Evolutionary conservation across 257 asterid species (phyloP).

Genomic region (Mitragyna speciosa): DNA sequence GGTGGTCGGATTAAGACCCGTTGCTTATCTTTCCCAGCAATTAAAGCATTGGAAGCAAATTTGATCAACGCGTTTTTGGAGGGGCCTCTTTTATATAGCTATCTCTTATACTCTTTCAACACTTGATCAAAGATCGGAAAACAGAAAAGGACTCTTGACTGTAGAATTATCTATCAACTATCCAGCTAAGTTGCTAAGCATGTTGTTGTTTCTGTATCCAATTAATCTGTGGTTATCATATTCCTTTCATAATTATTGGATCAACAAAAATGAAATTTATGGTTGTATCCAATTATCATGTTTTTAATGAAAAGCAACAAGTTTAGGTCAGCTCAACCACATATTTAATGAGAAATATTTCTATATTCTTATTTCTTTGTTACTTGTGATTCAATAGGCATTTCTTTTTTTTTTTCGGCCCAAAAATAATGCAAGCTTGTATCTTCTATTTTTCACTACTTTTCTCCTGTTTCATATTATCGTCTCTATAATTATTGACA

Average conservation of each 20-base stretch:
- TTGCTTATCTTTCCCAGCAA: not conserved
- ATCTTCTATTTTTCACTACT: too few species aligned
- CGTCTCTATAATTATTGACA: not conserved
- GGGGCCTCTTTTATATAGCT: slow-evolving; percentile 12
- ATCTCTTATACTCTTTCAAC: not conserved
- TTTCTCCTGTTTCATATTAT: not conserved
- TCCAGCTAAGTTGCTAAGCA: not conserved
- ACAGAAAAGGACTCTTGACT: not conserved
- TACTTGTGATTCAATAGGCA: too few species aligned
- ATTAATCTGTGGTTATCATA: not conserved
- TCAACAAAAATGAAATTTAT: not conserved
- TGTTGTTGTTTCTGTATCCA: too few species aligned
- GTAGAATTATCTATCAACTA: not conserved
- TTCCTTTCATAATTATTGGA: not conserved
- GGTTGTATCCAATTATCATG: not conserved
- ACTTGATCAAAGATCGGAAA: not conserved
- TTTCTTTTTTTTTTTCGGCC: too few species aligned
- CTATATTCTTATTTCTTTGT: too few species aligned
- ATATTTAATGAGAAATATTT: not conserved
- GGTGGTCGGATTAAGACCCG: not conserved
- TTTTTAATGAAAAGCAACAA: not conserved
- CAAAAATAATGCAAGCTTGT: too few species aligned
- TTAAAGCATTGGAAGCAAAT: not conserved
- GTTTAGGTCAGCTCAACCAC: not conserved
- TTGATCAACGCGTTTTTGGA: slow-evolving; percentile 23